phyloP scores from a whole-genome alignment of 1,284 basidiomycete genomes.

The Phlebopus sp. region DNA sequence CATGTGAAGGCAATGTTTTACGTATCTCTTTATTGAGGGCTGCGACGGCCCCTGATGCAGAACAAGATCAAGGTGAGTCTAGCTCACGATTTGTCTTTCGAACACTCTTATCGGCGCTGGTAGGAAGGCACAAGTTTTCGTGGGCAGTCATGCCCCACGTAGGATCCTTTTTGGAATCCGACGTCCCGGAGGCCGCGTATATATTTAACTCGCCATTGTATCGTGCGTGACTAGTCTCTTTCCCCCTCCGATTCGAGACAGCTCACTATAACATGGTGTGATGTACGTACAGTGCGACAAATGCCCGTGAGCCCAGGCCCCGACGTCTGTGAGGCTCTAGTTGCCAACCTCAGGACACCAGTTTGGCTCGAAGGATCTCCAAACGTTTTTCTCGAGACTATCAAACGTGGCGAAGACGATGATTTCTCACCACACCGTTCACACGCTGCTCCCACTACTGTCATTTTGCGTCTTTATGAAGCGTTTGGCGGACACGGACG shows the following conservation, averaged over 20 bases:
- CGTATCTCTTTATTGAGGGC: slow-evolving; percentile 86
- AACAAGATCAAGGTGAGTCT: slow-evolving; percentile 78
- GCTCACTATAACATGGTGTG: slow-evolving; percentile 1
- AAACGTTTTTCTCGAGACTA: slow-evolving; percentile 89
- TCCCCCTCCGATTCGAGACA: not conserved
- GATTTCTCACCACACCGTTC: slow-evolving; percentile 43
- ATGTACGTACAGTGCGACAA: slow-evolving; percentile 59
- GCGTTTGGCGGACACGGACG: slow-evolving; percentile 85
- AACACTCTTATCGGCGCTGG: not conserved
- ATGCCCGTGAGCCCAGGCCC: slow-evolving; percentile 32
- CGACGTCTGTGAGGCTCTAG: slow-evolving; percentile 13
- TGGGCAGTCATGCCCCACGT: slow-evolving; percentile 88
- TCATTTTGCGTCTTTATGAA: slow-evolving; percentile 88
- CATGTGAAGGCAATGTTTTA: slow-evolving; percentile 79
- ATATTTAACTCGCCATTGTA: slow-evolving; percentile 86
- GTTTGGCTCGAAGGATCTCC: slow-evolving; percentile 67
- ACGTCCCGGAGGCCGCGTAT: slow-evolving; percentile 79
- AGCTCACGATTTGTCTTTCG: not conserved
- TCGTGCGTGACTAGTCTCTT: slow-evolving; percentile 40
- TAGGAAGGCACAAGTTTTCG: slow-evolving; percentile 76
- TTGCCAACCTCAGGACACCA: slow-evolving; percentile 36
- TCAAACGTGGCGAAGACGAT: slow-evolving; percentile 93
- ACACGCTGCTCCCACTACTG: slow-evolving; percentile 35
- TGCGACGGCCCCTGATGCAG: slow-evolving; percentile 89
- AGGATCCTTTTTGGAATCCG: slow-evolving; percentile 82